Evolutionary conservation across 345 rosid genomes (phyloP).

Genomic region (Hypericum perforatum): DNA sequence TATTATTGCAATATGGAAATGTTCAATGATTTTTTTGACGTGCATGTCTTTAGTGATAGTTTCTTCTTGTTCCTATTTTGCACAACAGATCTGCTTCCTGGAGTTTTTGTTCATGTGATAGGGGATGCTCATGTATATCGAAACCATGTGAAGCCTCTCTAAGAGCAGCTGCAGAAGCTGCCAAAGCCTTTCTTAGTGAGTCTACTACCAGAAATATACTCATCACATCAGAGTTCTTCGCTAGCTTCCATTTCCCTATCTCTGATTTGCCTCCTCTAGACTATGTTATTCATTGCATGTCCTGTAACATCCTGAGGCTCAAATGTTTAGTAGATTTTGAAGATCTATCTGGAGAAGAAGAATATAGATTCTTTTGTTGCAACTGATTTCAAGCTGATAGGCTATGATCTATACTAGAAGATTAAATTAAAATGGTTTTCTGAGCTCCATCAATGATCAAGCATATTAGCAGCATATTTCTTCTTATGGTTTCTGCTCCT

Average conservation of each 20-base stretch:
- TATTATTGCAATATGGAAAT: no score
- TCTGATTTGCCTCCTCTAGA: neutral
- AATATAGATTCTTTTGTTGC: conserved; percentile 68
- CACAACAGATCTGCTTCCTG: conserved; percentile 66
- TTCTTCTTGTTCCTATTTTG: no score
- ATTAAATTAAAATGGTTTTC: conserved; percentile 92
- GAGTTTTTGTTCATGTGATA: conserved; percentile 68
- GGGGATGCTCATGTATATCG: conserved; percentile 93
- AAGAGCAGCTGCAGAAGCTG: conserved; percentile 83
- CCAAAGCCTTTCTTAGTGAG: conserved; percentile 95
- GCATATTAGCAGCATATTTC: conserved; percentile 15
- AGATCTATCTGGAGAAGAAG: conserved; percentile 81
- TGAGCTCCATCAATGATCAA: conserved; percentile 17
- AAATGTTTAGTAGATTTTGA: conserved; percentile 50
- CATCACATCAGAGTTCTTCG: neutral
- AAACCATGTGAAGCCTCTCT: conserved; percentile 70
- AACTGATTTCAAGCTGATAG: conserved; percentile 64
- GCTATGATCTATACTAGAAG: conserved; percentile 88
- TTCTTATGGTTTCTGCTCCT: conserved; percentile 16
- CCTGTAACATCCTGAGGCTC: conserved; percentile 4
- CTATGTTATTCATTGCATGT: neutral
- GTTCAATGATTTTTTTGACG: no score
- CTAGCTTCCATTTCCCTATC: neutral
- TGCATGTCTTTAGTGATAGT: no score
- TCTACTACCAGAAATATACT: conserved; percentile 4